Base-by-base conservation (phyloP, 2,329 filamentous ascomycete species). In the Teratosphaeria pseudoeucalypti region DNA sequence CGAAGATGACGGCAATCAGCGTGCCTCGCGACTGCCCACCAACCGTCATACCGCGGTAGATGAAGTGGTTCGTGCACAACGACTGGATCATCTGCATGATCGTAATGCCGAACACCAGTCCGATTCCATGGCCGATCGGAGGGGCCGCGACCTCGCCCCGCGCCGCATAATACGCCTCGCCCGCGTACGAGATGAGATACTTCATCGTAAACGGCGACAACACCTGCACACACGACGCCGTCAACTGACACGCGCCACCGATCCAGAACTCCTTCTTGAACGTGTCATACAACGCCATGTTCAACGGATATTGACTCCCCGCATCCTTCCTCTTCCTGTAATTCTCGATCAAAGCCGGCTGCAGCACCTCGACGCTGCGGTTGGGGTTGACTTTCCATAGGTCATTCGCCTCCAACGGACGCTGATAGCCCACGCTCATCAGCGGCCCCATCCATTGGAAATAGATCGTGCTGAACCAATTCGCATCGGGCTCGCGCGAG, bases 361-460 rank as follows among this genome's bases (percentile, higher is more conserved):
- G 85, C 73, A 96, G 78, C 11, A 84, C 77, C 63, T 89, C 85
- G 53, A 90, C 85, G 16, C 84, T 82, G 61, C 94, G 82, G 61
- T 88, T 77, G 0, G 92, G 92, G 64, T 96, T 96, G 66, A 97
- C 88, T 0, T 80, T 77, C 87, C 91, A 97, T 60, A 99, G 85
- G 72, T 99, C 94, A 65, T 88, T 89, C 58, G 86, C 76, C 68
- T 96, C 87, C 2, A 99, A 81, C 2, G 86, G 84, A 14, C 94
- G 86, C 70, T 90, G 86, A 74, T 96, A 97, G 39, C 94, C 94
- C 47, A 85, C 83, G 63, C 76, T 80, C 92, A 97, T 97, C 58
- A 97, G 71, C 1, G 90, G 86, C 0, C 85, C 85, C 81, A 96
- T 92, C 92, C 92, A 97, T 72, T 90, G 84, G 70, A 96, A 97